These are phyloP conservation scores for Solanum chacoense DNA, from an alignment of 305 asterid species.

Conservation along the genomic window DNA sequence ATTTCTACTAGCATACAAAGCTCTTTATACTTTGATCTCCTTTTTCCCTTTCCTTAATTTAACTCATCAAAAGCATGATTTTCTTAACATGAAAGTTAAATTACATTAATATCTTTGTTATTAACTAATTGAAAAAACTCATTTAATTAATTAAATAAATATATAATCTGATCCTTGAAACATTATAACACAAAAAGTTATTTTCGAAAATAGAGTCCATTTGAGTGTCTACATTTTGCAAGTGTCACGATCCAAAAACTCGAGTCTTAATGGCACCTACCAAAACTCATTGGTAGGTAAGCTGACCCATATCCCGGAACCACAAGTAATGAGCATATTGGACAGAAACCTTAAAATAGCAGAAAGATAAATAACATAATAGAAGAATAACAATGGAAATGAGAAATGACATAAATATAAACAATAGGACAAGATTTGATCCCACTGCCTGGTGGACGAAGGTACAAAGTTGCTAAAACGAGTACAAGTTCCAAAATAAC, in stretches of 20 bases:
- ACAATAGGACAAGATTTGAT: not conserved
- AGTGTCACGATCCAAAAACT: not conserved
- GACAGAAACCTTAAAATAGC: not conserved
- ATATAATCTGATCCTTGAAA: not conserved
- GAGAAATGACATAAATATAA: not conserved
- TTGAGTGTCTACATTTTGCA: not conserved
- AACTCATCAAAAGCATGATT: not conserved
- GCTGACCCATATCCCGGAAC: not conserved
- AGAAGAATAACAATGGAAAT: not conserved
- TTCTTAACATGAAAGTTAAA: not conserved
- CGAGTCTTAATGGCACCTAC: not conserved
- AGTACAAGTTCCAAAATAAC: not conserved
- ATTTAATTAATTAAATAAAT: no score
- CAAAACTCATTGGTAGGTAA: not conserved
- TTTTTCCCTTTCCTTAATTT: not conserved
- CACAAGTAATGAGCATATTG: not conserved
- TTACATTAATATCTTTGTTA: not conserved
- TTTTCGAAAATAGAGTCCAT: not conserved
- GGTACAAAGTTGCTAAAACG: not conserved
- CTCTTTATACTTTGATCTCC: not conserved
- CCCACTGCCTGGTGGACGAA: not conserved
- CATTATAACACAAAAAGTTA: not conserved
- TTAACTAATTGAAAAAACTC: not conserved
- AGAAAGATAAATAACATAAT: not conserved
- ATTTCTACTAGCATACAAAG: not conserved